Conservation (phyloP, 139 green algal genomes). For the Mychonastes homosphaera region DNA sequence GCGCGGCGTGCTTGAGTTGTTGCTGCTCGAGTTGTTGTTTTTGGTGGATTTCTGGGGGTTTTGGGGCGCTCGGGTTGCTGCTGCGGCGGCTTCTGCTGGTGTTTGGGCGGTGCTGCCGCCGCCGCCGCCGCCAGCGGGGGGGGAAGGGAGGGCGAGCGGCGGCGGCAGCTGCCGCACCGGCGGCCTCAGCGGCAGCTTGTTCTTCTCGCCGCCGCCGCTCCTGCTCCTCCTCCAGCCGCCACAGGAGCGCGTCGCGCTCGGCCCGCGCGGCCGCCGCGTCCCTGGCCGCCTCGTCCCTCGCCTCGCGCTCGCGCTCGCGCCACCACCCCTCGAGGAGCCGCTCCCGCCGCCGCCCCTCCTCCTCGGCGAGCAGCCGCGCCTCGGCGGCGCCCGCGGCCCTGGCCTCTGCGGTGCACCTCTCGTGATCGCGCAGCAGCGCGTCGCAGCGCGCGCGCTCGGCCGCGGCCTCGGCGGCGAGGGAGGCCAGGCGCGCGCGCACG, state of each 20-base stretch:
- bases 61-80: background rate
- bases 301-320: background rate
- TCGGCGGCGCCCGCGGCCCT: too few species aligned
- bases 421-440: too few species aligned
- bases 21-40: too few species aligned
- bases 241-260: background rate
- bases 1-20: too few species aligned
- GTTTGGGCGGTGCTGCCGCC: background rate
- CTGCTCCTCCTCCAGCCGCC: background rate
- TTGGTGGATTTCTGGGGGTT: too few species aligned
- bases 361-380: too few species aligned
- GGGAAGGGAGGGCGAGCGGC: background rate
- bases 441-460: too few species aligned
- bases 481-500: too few species aligned
- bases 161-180: background rate
- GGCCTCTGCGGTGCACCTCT: too few species aligned
- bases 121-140: background rate
- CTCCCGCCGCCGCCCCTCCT: too few species aligned
- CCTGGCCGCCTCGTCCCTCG: background rate
- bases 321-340: too few species aligned
- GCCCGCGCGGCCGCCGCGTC: background rate
- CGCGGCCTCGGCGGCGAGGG: too few species aligned
- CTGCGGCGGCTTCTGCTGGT: background rate
- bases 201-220: background rate
- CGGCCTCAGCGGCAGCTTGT: background rate